These are phyloP conservation scores for Mikania micrantha DNA, from an alignment of 129 eudicot genomes.

Conservation along the genomic window DNA sequence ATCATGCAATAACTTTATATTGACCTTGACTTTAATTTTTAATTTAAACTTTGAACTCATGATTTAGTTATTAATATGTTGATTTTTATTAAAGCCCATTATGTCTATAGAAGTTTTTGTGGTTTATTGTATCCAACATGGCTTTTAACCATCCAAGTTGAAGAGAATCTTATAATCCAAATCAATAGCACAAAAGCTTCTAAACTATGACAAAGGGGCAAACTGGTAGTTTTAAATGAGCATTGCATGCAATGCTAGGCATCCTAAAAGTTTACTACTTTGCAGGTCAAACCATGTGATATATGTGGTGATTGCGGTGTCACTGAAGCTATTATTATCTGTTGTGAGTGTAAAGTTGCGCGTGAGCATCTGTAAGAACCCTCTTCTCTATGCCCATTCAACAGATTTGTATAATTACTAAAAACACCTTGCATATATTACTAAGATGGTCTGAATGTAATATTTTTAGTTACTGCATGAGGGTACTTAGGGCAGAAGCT, in stretches of 20 bases:
- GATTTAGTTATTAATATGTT: not conserved
- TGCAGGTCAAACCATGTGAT: slow-evolving; percentile 45
- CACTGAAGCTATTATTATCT: slow-evolving; percentile 29
- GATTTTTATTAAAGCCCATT: not conserved
- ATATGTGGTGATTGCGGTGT: slow-evolving; percentile 58
- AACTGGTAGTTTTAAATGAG: not conserved
- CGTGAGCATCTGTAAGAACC: slow-evolving; percentile 44
- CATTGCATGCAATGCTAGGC: not conserved
- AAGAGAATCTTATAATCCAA: not conserved
- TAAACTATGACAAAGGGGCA: not conserved
- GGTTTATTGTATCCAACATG: not conserved
- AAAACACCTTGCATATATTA: slow-evolving; percentile 7
- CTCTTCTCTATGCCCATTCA: slow-evolving; percentile 13
- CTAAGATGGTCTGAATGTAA: not conserved
- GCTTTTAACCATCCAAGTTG: not conserved
- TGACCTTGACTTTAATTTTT: not conserved
- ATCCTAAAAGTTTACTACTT: not conserved
- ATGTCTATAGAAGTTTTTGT: not conserved
- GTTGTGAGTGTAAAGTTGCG: slow-evolving; percentile 36
- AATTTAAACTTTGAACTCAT: slow-evolving; percentile 4
- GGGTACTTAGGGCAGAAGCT: not conserved
- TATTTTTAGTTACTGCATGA: slow-evolving; percentile 59
- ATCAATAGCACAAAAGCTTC: not conserved
- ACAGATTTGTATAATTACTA: not conserved
- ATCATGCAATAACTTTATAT: not conserved